Evolutionary conservation across 192 early-diverging fungal genomes (phyloP), one percentile per base, ranked within the genome.

Genomic region (Piromyces finnis): DNA sequence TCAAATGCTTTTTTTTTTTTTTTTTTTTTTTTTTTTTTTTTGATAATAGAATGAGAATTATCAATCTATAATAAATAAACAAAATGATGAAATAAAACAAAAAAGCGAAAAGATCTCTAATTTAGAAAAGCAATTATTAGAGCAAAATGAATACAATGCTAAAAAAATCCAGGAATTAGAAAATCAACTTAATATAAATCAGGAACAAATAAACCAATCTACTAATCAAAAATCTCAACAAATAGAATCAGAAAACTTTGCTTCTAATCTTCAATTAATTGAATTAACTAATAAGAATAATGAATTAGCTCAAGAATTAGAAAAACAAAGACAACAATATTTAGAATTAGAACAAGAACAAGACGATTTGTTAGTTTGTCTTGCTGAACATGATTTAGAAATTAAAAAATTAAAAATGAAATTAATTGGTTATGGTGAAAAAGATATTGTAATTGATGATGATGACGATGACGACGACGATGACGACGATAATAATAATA

Each of bases 321-420:
- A 79, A 29, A 28, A 37, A 29, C 78, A 35, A 35, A 37, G 26
- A 79, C 79, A 14, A 37, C 4, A 79, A 79, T 28, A 28, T 29
- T 16, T 35, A 28, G 27, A 37, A 28, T 29, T 77, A 80, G 82
- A 91, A 82, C 89, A 88, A 79, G 93, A 95, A 81, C 93, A 94
- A 78, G 95, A 95, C 79, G 95, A 97, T 82, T 82, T 96, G 79
- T 85, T 96, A 37, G 90, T 95, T 30, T 94, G 90, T 79, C 82
- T 96, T 81, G 94, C 93, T 4, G 95, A 97, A 77, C 94, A 94
- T 82, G 94, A 95, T 80, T 88, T 88, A 30, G 88, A 88, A 81
- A 87, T 89, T 77, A 88, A 87, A 81, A 84, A 87, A 30, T 86
- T 88, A 82, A 87, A 89, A 22, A 82, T 82, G 29, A 84, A 84